A percentile compares a stretch with the other conserved stretches of the same genome.
Evolutionary conservation across 2,329 filamentous ascomycete genomes (phyloP).

Genomic region (Aspergillus ustus): DNA sequence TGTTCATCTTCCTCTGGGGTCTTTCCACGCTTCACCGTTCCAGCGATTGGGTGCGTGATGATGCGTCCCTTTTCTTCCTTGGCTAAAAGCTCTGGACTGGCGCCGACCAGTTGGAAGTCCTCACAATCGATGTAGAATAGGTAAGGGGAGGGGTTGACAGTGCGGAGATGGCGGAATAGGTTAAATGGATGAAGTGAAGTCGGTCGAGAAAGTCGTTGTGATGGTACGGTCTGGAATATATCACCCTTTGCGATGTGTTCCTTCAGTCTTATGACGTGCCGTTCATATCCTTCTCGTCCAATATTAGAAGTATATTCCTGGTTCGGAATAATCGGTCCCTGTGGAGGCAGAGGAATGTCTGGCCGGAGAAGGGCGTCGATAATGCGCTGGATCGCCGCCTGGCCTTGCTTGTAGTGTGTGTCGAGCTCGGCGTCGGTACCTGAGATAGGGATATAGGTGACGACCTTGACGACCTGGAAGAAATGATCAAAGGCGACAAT

Average conservation of each 20-base stretch:
- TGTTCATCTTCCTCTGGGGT: conserved; percentile 79
- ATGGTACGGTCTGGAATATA: conserved; percentile 97
- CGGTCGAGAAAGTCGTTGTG: conserved; percentile 86
- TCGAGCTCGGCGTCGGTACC: conserved; percentile 62
- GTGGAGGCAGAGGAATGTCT: conserved; percentile 76
- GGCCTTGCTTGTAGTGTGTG: conserved; percentile 71
- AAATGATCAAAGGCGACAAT: conserved; percentile 95
- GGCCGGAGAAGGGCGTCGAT: conserved; percentile 74
- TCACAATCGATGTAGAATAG: conserved; percentile 93
- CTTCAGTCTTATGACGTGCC: conserved; percentile 84
- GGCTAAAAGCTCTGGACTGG: conserved; percentile 91
- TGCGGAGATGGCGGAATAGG: conserved; percentile 92
- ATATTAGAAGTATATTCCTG: conserved; percentile 91
- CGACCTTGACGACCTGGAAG: conserved; percentile 88
- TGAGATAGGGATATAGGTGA: conserved; percentile 83
- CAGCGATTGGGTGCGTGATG: conserved; percentile 95
- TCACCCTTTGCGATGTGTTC: conserved; percentile 88
- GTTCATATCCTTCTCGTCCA: conserved; percentile 84
- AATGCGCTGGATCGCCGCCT: conserved; percentile 65
- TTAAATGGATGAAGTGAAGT: conserved; percentile 96
- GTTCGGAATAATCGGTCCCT: conserved; percentile 72
- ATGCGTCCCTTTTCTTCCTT: conserved; percentile 86
- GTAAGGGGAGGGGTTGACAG: conserved; percentile 97
- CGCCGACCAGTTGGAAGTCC: conserved; percentile 93
- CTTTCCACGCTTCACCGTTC: conserved; percentile 86